phyloP scores from a whole-genome alignment of 169 alveolate genomes.

The Amoebophrya sp. region DNA sequence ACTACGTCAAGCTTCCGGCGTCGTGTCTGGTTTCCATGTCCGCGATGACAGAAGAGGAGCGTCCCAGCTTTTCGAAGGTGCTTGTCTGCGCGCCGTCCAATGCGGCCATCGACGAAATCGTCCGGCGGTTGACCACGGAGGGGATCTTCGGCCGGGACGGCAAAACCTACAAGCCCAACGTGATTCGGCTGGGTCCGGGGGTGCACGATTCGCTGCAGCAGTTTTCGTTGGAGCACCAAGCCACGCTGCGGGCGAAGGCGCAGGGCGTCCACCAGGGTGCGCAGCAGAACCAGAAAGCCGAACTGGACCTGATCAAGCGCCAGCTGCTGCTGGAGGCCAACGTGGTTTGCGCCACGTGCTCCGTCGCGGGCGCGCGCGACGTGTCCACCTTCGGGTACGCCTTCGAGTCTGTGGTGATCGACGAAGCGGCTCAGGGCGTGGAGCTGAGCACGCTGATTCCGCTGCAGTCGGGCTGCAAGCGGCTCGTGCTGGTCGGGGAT shows the following conservation, averaged over 20 bases:
- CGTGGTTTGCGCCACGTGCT: constrained; percentile 77
- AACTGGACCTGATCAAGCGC: constrained; percentile 44
- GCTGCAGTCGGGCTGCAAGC: constrained; percentile 61
- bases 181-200: constrained; percentile 69
- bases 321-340: constrained; percentile 67
- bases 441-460: constrained; percentile 75
- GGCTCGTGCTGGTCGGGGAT: constrained; percentile 95
- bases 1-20: not conserved
- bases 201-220: not conserved
- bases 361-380: constrained; percentile 80
- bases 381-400: constrained; percentile 57
- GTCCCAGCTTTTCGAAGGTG: constrained; percentile 41
- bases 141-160: constrained; percentile 79
- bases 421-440: constrained; percentile 89
- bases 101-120: constrained; percentile 97
- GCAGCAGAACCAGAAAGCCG: not conserved
- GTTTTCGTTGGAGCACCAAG: constrained; percentile 37
- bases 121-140: constrained; percentile 76
- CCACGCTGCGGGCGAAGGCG: constrained; percentile 34
- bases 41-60: not conserved
- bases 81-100: constrained; percentile 98
- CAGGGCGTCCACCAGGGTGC: constrained; percentile 15
- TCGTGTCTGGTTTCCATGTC: not conserved
- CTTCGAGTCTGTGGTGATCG: constrained; percentile 92
- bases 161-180: constrained; percentile 61